Base-by-base conservation (phyloP, 1,284 basidiomycete species). In the Exobasidium rhododendri region DNA sequence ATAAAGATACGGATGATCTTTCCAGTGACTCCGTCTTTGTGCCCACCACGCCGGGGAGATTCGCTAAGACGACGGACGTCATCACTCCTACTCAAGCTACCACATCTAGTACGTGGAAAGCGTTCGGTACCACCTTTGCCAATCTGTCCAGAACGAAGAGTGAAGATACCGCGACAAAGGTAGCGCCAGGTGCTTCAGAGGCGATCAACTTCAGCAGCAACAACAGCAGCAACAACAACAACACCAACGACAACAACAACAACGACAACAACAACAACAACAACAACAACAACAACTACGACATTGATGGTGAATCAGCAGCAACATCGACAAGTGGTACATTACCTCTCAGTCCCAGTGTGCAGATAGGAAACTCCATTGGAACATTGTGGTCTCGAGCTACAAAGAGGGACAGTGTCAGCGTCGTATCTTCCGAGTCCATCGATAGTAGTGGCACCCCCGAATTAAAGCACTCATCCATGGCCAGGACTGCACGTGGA, bases 1-100 rank as follows among this genome's bases (percentile, higher is more conserved):
- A 73, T 40, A 47, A 64, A 13, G 68, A 70, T 17, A 66, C 60
- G 20, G 74, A 74, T 43, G 63, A 64, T 40, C 35, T 40, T 40
- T 40, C 35, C 7, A 40, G 35, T 40, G 35, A 40, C 17, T 40
- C 35, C 7, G 35, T 17, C 17, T 40, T 40, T 40, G 17, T 17
- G 17, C 35, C 35, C 17, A 40, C 17, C 35, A 17, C 35, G 7
- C 47, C n/a, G 22, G 20, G 47, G 13, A 50, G 47, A 26, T 50
- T 26, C 24, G 14, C 24, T 10, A 7, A 50, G 13, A 26, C 14
- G 22, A 2, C 4, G 3, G 20, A 24, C 28, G 2, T 28, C 20
- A 50, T 5, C 28, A 20, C 20, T 20, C 3, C 47, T 50, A 26
- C 20, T 50, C 47, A 50, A 24, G 26, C 20, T 26, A 50, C n/a